phyloP scores from a whole-genome alignment of 345 rosid genomes.

The Psidium friedrichsthalianum region DNA sequence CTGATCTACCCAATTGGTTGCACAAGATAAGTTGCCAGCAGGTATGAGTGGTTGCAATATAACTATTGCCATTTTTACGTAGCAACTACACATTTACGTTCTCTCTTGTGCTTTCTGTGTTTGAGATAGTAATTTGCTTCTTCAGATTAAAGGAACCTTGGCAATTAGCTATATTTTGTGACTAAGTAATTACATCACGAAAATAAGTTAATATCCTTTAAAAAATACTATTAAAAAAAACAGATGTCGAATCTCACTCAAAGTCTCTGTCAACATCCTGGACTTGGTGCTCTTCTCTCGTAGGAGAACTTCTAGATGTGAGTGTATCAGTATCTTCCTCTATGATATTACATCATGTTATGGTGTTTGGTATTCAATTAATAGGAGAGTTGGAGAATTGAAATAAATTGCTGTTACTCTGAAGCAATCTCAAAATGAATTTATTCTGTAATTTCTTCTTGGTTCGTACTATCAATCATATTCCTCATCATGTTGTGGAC shows the following conservation, averaged over 20 bases:
- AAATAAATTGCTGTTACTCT: not conserved
- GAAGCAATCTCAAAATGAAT: not conserved
- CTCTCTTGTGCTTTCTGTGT: not conserved
- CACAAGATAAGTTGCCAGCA: not conserved
- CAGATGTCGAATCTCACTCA: not conserved
- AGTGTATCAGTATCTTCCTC: not conserved
- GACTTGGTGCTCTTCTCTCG: not conserved
- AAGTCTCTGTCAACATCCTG: not conserved
- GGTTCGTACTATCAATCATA: not conserved
- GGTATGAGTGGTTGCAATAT: not conserved
- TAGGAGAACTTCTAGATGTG: not conserved
- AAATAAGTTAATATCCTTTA: too few relatives aligned
- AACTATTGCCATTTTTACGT: not conserved
- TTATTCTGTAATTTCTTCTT: not conserved
- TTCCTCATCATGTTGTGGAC: not conserved
- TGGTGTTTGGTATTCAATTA: not conserved
- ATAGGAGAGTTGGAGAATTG: not conserved
- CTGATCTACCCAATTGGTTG: not conserved
- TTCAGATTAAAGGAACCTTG: not conserved
- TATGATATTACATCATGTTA: not conserved
- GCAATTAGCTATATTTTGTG: not conserved
- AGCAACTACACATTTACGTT: not conserved
- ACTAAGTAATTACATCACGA: not conserved
- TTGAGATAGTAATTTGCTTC: not conserved
- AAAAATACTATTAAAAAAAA: too few relatives aligned